These are phyloP conservation scores for Saccharomycopsis synnaedendra DNA, from an alignment of 805 yeast species.

Conservation along the genomic window DNA sequence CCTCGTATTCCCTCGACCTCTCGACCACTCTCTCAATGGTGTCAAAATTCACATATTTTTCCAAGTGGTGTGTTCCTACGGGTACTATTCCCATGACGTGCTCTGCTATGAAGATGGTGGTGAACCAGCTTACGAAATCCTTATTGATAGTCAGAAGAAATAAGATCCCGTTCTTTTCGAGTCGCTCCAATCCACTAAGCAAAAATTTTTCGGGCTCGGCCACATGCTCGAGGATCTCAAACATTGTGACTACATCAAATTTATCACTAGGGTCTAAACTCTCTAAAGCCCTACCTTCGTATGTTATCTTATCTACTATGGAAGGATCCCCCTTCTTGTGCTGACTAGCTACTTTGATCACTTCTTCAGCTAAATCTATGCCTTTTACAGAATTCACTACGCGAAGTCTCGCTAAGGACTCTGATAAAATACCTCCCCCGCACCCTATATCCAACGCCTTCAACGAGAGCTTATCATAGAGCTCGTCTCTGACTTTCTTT, in stretches of 20 bases:
- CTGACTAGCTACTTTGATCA: conserved; percentile 61
- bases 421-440: conserved; percentile 95
- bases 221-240: conserved; percentile 94
- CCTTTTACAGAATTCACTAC: conserved; percentile 60
- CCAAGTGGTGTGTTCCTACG: conserved; percentile 78
- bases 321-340: conserved; percentile 62
- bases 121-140: conserved; percentile 77
- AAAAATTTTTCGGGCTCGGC: conserved; percentile 70
- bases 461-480: conserved; percentile 25
- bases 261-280: conserved; percentile 31
- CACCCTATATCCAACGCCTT: conserved; percentile 84
- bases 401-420: conserved; percentile 70
- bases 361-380: conserved; percentile 78
- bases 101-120: conserved; percentile 89
- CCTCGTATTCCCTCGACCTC: conserved; percentile 35
- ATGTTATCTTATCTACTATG: conserved; percentile 42
- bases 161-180: conserved; percentile 63
- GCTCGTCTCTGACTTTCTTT: conserved; percentile 23
- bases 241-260: conserved; percentile 76
- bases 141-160: conserved; percentile 89
- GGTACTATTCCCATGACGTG: conserved; percentile 75
- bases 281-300: conserved; percentile 54
- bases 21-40: conserved; percentile 50
- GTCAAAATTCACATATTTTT: conserved; percentile 72
- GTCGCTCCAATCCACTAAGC: conserved; percentile 51